Evolutionary conservation across 805 yeast species (phyloP).

Genomic region (Lachancea fermentati): DNA sequence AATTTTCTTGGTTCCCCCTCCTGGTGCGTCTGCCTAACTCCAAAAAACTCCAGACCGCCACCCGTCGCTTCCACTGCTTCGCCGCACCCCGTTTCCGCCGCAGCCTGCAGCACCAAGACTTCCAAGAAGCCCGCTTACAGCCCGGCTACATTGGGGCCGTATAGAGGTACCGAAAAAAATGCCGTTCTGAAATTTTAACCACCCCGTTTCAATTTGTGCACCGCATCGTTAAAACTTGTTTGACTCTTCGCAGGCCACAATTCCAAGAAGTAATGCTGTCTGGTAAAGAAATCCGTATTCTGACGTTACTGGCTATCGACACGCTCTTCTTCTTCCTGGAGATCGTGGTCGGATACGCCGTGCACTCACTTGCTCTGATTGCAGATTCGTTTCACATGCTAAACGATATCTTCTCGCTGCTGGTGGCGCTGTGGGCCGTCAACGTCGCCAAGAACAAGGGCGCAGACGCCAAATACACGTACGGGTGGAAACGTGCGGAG

Average conservation of each 20-base stretch:
- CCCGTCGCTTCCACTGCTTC: no score
- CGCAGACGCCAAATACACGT: constrained; percentile 86
- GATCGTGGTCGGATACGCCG: constrained; percentile 80
- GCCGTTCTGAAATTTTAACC: no score
- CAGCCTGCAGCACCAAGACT: no score
- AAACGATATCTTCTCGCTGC: constrained; percentile 82
- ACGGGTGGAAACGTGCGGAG: constrained; percentile 98
- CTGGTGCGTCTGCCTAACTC: no score
- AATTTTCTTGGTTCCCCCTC: no score
- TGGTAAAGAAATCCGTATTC: constrained; percentile 66
- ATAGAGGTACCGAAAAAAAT: no score
- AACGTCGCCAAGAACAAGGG: constrained; percentile 73
- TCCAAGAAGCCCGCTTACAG: no score
- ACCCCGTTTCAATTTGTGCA: no score
- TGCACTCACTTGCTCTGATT: constrained; percentile 87
- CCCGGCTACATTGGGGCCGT: no score
- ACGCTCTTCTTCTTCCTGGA: constrained; percentile 80
- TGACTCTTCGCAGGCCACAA: background rate
- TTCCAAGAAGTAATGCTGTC: constrained; percentile 9
- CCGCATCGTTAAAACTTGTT: no score
- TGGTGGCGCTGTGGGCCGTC: constrained; percentile 96
- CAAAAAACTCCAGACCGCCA: no score
- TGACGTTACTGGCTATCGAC: constrained; percentile 67
- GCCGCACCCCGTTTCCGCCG: no score
- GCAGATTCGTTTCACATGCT: constrained; percentile 98